Conservation (phyloP, 31 red algal genomes). For the Porphyra umbilicalis region DNA sequence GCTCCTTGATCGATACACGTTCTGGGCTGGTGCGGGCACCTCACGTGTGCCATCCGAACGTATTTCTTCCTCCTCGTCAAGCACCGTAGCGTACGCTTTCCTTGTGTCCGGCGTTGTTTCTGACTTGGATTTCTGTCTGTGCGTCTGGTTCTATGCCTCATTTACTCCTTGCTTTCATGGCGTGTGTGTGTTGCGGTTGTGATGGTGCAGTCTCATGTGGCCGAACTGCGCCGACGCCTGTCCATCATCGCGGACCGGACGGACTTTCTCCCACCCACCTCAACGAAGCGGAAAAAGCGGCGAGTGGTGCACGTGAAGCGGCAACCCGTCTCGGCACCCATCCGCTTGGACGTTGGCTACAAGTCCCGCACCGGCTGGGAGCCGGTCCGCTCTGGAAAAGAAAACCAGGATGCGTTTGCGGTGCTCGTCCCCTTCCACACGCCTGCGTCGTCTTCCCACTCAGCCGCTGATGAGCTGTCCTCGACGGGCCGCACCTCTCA, state of each 20-base stretch:
- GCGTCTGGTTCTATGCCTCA: too few species aligned
- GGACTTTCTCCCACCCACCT: not conserved
- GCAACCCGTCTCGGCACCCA: slow-evolving; percentile 44
- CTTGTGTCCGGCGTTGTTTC: too few species aligned
- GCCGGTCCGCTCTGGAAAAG: slow-evolving; percentile 62
- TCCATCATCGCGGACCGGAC: not conserved
- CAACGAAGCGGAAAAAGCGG: slow-evolving; percentile 10
- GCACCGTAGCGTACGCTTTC: too few species aligned
- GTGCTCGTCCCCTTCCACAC: slow-evolving; percentile 51
- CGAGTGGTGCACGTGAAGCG: slow-evolving; percentile 50
- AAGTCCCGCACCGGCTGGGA: slow-evolving; percentile 77
- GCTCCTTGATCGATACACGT: too few species aligned
- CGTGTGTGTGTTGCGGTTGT: too few species aligned
- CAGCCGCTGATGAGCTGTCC: too few species aligned
- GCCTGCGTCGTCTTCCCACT: not conserved
- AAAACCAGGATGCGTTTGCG: slow-evolving; percentile 72
- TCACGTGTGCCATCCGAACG: too few species aligned
- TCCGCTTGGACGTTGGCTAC: slow-evolving; percentile 53
- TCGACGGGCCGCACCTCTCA: not conserved
- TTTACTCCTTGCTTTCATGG: too few species aligned
- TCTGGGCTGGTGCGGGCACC: too few species aligned
- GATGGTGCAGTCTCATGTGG: not conserved
- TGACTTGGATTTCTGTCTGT: too few species aligned
- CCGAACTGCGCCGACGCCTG: not conserved
- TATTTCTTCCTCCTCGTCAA: too few species aligned